These are phyloP conservation scores for Prorocentrum cordatum DNA, from an alignment of 169 alveolate species.

Conservation along the genomic window DNA sequence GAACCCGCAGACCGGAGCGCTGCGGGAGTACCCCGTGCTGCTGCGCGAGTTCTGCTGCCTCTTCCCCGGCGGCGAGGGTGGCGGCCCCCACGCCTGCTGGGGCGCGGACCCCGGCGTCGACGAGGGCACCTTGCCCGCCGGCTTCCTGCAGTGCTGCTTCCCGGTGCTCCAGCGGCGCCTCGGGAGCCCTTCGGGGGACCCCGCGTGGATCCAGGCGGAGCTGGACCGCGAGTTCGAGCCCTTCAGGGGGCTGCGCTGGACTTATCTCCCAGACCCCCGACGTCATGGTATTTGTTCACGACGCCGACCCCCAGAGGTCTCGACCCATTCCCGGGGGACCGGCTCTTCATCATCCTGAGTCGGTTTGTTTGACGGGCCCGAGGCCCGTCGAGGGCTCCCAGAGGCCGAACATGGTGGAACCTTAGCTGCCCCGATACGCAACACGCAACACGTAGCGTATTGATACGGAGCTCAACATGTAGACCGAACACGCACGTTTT, in stretches of 20 bases:
- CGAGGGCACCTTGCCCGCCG: not conserved
- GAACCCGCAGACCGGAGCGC: too few species aligned
- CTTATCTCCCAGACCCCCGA: not conserved
- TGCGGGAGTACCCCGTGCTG: not conserved
- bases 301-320: not conserved
- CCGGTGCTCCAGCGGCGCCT: constrained; percentile 1
- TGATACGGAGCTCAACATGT: too few species aligned
- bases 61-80: not conserved
- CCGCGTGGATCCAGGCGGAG: not conserved
- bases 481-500: too few species aligned
- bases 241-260: not conserved
- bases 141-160: constrained; percentile 22
- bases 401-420: not conserved
- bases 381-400: not conserved
- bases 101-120: not conserved
- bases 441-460: too few species aligned
- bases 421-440: too few species aligned
- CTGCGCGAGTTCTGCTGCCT: constrained; percentile 13
- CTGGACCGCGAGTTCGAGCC: not conserved
- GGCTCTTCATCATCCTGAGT: not conserved
- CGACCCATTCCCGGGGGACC: not conserved
- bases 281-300: not conserved
- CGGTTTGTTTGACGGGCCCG: not conserved
- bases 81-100: not conserved
- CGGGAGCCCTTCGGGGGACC: not conserved